Evolutionary conservation across 2,329 filamentous ascomycete species (phyloP).

Genomic region (Fusarium phyllophilum): DNA sequence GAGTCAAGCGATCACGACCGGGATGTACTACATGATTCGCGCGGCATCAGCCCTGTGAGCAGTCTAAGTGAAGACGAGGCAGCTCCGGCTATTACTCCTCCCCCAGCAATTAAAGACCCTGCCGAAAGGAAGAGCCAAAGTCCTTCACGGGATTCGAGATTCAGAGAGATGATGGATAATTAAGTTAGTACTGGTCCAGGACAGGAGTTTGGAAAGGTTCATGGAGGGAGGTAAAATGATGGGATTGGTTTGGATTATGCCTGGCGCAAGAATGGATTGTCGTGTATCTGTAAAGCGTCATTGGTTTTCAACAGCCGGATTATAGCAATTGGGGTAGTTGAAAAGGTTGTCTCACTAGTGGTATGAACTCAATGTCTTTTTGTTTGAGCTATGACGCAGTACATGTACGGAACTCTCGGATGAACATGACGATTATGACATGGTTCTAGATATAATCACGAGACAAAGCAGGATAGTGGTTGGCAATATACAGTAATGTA

Average conservation of each 20-base stretch:
- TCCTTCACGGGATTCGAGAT: slow-evolving; percentile 67
- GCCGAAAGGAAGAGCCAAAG: slow-evolving; percentile 57
- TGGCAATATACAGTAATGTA: not conserved
- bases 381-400: slow-evolving; percentile 8
- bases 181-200: slow-evolving; percentile 21
- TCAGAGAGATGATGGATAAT: slow-evolving; percentile 64
- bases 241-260: not conserved
- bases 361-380: not conserved
- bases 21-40: slow-evolving; percentile 43
- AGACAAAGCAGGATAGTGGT: not conserved
- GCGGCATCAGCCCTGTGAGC: slow-evolving; percentile 52
- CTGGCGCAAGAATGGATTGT: not conserved
- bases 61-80: slow-evolving; percentile 44
- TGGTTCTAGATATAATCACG: not conserved
- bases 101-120: slow-evolving; percentile 49
- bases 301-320: not conserved
- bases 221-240: not conserved
- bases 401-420: not conserved
- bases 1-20: slow-evolving; percentile 37
- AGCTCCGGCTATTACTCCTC: slow-evolving; percentile 50
- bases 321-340: not conserved
- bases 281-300: not conserved
- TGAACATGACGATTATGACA: not conserved
- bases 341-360: not conserved
- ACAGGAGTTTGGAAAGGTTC: not conserved